Base-by-base conservation (phyloP, 768 basidiomycete genomes). In the Pleurotus sapidus region DNA sequence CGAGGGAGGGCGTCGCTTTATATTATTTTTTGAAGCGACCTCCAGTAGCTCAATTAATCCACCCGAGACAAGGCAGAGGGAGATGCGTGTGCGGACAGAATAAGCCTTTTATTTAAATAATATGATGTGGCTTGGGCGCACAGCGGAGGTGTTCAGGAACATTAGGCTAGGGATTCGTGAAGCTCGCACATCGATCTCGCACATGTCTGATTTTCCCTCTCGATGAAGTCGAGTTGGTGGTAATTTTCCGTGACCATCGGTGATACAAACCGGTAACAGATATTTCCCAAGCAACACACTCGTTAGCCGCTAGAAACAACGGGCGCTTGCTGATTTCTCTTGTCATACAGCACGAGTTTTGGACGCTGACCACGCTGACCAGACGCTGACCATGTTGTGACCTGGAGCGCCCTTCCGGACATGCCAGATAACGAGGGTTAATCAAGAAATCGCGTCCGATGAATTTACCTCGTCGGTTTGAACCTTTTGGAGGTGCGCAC, bases 1-100 rank as follows among this genome's bases (percentile, higher is more conserved):
- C 51, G 61, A 59, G 56, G 61, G 59, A 57, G 48, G 48, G 57
- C 51, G 60, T 60, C 47, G 61, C 66, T 70, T 70, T 70, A 68
- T 69, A 66, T 65, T 64, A 56, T 53, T 49, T 49, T 25, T 24
- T 3, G n/a, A 25, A 24, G 55, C 42, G 27, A 46, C 46, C 55
- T 55, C 40, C 40, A 46, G 42, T 34, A 56, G 55, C 55, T 56
- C 55, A 40, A 47, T 56, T 43, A 54, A 18, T 56, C 55, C 55
- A 25, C 55, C 40, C 43, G 55, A 46, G 55, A 56, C 55, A 40
- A 56, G 24, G 55, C 12, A 51, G 49, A 30, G 38, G 51, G 23
- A 30, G 40, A 38, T 23, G 51, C 37, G 37, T 23, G 39, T 7
- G 27, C 18, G 51, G 17, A 15, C 20, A n/a, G 23, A 54, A 40